Conservation (phyloP, 2,329 filamentous ascomycete genomes). For the Cyanodermella asteris region DNA sequence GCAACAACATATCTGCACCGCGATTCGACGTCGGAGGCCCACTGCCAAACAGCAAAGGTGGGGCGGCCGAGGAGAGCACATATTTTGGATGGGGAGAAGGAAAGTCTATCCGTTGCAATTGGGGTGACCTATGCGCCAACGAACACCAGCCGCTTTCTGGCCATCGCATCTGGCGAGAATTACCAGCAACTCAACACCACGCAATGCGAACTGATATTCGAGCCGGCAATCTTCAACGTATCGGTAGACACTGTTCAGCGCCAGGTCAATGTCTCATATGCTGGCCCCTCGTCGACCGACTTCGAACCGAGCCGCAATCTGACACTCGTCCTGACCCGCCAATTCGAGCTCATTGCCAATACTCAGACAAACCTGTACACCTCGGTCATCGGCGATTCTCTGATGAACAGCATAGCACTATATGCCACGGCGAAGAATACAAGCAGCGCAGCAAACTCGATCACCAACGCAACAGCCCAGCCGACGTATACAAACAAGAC, state of each 20-base stretch:
- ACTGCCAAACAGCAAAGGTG: too few species aligned
- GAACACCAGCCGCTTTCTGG: constrained; percentile 10
- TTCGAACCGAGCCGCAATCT: constrained; percentile 14
- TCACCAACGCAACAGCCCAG: constrained; percentile 1
- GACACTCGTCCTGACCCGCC: constrained; percentile 12
- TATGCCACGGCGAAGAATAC: constrained; percentile 4
- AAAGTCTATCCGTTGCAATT: too few species aligned
- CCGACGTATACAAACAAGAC: too few species aligned
- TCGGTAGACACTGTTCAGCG: constrained; percentile 12
- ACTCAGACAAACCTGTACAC: constrained; percentile 17
- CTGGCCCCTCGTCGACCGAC: constrained; percentile 6
- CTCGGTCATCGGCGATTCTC: constrained; percentile 15
- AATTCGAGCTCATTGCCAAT: constrained; percentile 17
- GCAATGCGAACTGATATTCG: constrained; percentile 14
- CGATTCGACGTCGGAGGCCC: constrained; percentile 15
- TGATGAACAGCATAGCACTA: constrained; percentile 14
- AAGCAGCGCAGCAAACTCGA: neutral
- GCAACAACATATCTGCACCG: too few species aligned
- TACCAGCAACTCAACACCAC: constrained; percentile 13
- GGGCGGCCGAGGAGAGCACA: too few species aligned
- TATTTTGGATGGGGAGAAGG: too few species aligned
- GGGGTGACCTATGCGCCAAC: too few species aligned
- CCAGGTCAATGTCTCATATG: constrained; percentile 11
- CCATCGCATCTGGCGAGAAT: constrained; percentile 13
- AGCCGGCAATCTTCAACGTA: constrained; percentile 12